Conservation (phyloP, 2,329 filamentous ascomycete genomes). For the Diaporthe sp. region DNA sequence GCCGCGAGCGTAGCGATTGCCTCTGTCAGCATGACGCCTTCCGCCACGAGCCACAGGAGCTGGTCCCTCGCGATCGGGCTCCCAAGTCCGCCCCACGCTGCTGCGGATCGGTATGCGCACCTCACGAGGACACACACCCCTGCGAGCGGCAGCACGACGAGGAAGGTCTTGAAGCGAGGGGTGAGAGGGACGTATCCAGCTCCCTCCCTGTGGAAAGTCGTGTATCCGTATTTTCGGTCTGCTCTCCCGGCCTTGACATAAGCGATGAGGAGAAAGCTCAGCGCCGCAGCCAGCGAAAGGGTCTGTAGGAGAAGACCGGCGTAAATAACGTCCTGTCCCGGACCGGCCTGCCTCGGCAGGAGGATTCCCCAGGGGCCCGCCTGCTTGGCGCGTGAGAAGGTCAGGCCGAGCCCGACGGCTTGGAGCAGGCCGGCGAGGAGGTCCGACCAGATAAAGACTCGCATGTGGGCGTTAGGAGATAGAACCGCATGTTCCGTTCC, state of each 20-base stretch:
- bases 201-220: constrained; percentile 41
- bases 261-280: constrained; percentile 40
- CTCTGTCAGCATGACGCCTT: constrained; percentile 44
- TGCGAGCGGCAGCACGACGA: constrained; percentile 40
- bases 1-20: constrained; percentile 42
- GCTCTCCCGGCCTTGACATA: constrained; percentile 39
- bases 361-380: constrained; percentile 29
- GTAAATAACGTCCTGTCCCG: constrained; percentile 37
- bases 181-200: constrained; percentile 41
- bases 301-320: constrained; percentile 42
- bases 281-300: constrained; percentile 39
- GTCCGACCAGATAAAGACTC: constrained; percentile 42
- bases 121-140: constrained; percentile 41
- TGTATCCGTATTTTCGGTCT: constrained; percentile 41
- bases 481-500: constrained; percentile 45
- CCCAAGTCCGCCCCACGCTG: constrained; percentile 41
- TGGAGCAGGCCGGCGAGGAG: constrained; percentile 42
- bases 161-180: constrained; percentile 41
- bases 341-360: constrained; percentile 22
- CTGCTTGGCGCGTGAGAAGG: constrained; percentile 40
- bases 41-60: constrained; percentile 42
- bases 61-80: constrained; percentile 41
- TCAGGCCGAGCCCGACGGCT: constrained; percentile 41
- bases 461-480: constrained; percentile 38
- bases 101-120: constrained; percentile 41